These are phyloP conservation scores for Ophiostoma sp. DNA, from an alignment of 2,329 filamentous ascomycete genomes.

Conservation along the genomic window DNA sequence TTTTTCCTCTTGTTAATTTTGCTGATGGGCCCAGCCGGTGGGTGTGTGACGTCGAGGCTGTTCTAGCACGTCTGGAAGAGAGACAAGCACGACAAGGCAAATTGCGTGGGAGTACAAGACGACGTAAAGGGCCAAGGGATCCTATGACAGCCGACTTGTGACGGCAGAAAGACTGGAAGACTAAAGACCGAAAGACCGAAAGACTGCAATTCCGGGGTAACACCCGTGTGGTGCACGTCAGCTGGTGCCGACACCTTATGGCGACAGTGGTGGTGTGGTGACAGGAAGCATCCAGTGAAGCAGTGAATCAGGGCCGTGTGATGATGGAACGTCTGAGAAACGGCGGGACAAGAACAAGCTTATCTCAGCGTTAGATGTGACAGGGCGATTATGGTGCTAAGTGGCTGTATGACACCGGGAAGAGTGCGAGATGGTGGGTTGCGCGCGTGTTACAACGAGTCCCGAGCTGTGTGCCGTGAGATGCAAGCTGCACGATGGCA, in stretches of 20 bases:
- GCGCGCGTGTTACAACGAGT: background rate
- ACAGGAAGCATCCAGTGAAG: slow-evolving; percentile 1
- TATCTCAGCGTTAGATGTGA: background rate
- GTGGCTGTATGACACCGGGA: background rate
- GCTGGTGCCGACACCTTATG: slow-evolving; percentile 14
- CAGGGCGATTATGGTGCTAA: background rate
- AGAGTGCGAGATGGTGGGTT: background rate
- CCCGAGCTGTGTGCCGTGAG: slow-evolving; percentile 2
- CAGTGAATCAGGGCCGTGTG: slow-evolving; percentile 10
- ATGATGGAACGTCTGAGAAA: background rate
- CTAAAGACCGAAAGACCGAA: background rate
- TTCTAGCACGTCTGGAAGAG: background rate
- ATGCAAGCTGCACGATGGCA: slow-evolving; percentile 7
- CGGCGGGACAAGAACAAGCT: background rate
- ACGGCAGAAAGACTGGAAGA: background rate
- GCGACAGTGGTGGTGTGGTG: background rate
- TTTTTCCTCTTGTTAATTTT: slow-evolving; percentile 9
- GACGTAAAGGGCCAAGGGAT: background rate
- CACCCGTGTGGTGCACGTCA: slow-evolving; percentile 3
- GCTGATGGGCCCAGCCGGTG: slow-evolving; percentile 3
- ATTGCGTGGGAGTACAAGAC: background rate
- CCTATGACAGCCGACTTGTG: background rate
- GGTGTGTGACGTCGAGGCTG: slow-evolving; percentile 10
- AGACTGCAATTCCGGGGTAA: background rate
- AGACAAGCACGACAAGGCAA: background rate